Conservation (phyloP, 225 moss, liverwort and hornwort genomes). For the Bryoerythrophyllum caledonicum region DNA sequence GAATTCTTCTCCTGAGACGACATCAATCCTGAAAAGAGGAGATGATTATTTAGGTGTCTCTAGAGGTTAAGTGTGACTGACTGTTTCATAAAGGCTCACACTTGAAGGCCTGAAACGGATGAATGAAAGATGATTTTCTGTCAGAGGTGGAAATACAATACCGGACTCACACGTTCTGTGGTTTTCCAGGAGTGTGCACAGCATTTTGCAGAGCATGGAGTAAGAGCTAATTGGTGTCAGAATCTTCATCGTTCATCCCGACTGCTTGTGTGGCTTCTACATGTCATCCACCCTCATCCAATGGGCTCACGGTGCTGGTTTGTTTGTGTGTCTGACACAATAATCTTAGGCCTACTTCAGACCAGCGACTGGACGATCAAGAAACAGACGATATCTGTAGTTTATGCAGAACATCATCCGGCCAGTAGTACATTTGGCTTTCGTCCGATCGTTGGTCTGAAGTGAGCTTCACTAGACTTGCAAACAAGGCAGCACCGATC, state of each 20-base stretch:
- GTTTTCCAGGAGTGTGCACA: constrained; percentile 27
- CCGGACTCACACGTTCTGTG: constrained; percentile 25
- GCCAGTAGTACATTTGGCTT: no score
- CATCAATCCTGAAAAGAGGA: neutral
- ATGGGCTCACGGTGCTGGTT: constrained; percentile 25
- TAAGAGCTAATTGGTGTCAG: constrained; percentile 24
- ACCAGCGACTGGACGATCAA: no score
- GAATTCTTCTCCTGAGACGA: neutral
- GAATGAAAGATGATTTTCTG: neutral
- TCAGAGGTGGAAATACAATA: neutral
- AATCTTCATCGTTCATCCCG: neutral
- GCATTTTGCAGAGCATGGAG: constrained; percentile 13
- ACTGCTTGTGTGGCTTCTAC: constrained; percentile 21
- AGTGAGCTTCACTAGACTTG: constrained; percentile 8
- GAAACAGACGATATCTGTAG: no score
- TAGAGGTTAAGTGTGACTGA: neutral
- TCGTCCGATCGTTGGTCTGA: no score
- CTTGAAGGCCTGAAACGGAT: neutral
- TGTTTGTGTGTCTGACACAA: constrained; percentile 39
- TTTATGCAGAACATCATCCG: no score
- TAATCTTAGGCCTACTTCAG: no score
- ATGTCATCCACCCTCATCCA: constrained; percentile 33
- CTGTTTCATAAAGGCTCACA: neutral
- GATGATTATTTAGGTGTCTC: neutral
- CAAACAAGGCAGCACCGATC: constrained; percentile 39